Evolutionary conservation across 2,329 filamentous ascomycete genomes (phyloP).

Genomic region (Alternaria triticimaculans): DNA sequence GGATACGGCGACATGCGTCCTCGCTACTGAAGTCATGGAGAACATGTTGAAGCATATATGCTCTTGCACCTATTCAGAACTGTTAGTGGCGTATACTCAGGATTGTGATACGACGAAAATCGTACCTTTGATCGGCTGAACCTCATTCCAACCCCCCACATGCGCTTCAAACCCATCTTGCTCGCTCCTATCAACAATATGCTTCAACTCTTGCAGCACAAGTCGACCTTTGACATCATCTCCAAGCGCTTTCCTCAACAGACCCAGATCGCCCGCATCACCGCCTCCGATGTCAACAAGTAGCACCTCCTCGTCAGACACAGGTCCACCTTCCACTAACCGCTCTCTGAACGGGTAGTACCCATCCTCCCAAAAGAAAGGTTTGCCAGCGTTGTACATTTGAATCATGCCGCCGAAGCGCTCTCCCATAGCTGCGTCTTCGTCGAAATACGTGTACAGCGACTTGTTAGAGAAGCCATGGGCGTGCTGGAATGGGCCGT

Average conservation of each 20-base stretch:
- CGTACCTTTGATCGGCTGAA: background rate
- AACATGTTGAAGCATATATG: background rate
- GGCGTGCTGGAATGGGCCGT: constrained; percentile 13
- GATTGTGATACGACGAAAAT: rapidly evolving
- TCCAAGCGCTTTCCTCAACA: background rate
- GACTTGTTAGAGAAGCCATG: constrained; percentile 2
- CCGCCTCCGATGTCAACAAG: background rate
- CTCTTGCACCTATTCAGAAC: rapidly evolving
- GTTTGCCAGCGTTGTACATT: constrained; percentile 16
- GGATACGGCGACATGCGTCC: background rate
- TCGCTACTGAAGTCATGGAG: background rate
- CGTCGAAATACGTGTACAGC: constrained; percentile 4
- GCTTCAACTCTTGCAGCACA: constrained; percentile 19
- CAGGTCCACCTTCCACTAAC: background rate
- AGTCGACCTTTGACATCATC: constrained; percentile 3
- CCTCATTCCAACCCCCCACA: background rate
- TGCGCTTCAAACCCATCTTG: constrained; percentile 11
- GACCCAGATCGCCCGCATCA: background rate
- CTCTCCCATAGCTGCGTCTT: constrained; percentile 10
- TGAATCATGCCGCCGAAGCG: constrained; percentile 18
- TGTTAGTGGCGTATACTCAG: background rate
- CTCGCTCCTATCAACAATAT: constrained; percentile 9
- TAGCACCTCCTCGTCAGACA: background rate
- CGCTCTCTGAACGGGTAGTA: constrained; percentile 2
- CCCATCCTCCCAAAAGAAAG: constrained; percentile 13